Evolutionary conservation across 2,329 filamentous ascomycete genomes (phyloP).

Genomic region (Fusarium sp.): DNA sequence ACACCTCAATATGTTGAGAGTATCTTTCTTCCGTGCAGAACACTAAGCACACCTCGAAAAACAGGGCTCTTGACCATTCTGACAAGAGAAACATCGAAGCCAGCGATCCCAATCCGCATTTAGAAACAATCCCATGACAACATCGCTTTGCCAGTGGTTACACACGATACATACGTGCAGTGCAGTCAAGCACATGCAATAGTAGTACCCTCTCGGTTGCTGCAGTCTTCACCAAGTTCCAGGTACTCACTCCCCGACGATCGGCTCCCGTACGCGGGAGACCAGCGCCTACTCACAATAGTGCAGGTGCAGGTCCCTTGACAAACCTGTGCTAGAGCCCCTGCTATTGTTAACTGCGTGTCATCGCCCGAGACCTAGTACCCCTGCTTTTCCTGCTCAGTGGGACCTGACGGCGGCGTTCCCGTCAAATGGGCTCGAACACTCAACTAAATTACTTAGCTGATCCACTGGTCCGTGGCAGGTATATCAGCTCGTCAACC

Average conservation of each 20-base stretch:
- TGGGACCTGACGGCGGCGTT: slow-evolving; percentile 31
- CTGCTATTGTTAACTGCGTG: slow-evolving; percentile 37
- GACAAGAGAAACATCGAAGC: slow-evolving; percentile 10
- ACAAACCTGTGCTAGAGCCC: slow-evolving; percentile 15
- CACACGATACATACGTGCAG: slow-evolving; percentile 1
- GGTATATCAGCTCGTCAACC: slow-evolving; percentile 8
- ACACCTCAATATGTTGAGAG: not conserved
- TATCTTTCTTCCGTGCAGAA: not conserved
- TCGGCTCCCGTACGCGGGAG: slow-evolving; percentile 31
- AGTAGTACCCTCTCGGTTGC: slow-evolving; percentile 34
- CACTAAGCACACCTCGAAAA: not conserved
- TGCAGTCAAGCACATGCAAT: slow-evolving; percentile 16
- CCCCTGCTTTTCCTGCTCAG: slow-evolving; percentile 25
- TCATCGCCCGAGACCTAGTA: slow-evolving; percentile 34
- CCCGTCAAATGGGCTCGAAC: slow-evolving; percentile 24
- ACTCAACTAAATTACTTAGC: slow-evolving; percentile 6
- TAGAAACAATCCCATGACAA: slow-evolving; percentile 8
- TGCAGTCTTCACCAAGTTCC: slow-evolving; percentile 26
- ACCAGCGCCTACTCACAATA: slow-evolving; percentile 13
- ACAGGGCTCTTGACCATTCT: not conserved
- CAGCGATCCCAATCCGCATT: slow-evolving; percentile 4
- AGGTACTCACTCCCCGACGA: slow-evolving; percentile 24
- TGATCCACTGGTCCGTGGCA: slow-evolving; percentile 17
- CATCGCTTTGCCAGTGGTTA: slow-evolving; percentile 7
- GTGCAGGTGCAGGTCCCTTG: slow-evolving; percentile 11